These are phyloP conservation scores for Kwoniella bestiolae DNA, from an alignment of 768 basidiomycete species.

Conservation along the genomic window DNA sequence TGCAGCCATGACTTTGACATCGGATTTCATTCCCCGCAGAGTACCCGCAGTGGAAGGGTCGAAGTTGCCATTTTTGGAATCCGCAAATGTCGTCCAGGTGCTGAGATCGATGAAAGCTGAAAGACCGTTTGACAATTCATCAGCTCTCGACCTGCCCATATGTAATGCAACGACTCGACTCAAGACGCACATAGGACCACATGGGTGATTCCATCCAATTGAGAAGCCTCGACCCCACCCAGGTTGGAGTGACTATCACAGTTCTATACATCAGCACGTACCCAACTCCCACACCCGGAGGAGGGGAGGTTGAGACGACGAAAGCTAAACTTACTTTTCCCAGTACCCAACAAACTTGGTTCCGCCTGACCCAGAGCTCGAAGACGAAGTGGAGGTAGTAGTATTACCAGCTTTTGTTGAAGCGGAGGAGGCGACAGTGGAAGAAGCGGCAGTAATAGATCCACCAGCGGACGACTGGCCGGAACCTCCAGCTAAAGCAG, in stretches of 20 bases:
- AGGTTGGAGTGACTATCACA: constrained; percentile 14
- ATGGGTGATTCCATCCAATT: constrained; percentile 37
- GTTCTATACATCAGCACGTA: background rate
- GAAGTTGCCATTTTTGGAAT: constrained; percentile 26
- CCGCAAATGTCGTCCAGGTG: background rate
- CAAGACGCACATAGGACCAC: constrained; percentile 29
- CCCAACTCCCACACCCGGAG: background rate
- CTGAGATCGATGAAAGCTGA: constrained; percentile 22
- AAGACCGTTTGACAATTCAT: background rate
- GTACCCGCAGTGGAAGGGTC: background rate
- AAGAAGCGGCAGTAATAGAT: background rate
- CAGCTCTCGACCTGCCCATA: background rate
- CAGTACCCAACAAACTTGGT: constrained; percentile 32
- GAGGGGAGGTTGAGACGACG: background rate
- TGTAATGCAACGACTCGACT: background rate
- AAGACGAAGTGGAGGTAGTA: background rate
- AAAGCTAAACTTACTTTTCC: constrained; percentile 28
- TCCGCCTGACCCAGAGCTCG: background rate
- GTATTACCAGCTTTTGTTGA: background rate
- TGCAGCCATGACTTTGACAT: constrained; percentile 38
- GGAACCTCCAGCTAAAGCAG: background rate
- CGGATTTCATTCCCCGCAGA: constrained; percentile 7
- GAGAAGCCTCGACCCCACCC: constrained; percentile 9
- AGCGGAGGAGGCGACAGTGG: background rate
- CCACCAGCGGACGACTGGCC: background rate